These are phyloP conservation scores for Hyaloperonospora brassicae DNA, from an alignment of 352 stramenopile species.

Conservation along the genomic window DNA sequence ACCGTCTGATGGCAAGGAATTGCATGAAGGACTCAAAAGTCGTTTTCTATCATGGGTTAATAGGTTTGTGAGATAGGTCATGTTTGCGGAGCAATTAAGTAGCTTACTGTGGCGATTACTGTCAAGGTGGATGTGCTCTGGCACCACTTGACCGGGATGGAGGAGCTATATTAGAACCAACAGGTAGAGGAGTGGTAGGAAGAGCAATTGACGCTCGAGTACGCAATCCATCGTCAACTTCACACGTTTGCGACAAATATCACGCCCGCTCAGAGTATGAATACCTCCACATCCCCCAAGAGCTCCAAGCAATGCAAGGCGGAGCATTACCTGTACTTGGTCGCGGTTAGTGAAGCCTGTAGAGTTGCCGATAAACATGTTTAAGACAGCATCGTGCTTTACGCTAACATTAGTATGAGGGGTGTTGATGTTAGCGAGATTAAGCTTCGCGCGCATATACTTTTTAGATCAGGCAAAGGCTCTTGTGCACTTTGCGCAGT, in stretches of 20 bases:
- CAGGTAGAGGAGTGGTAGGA: background rate
- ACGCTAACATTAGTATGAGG: conserved; percentile 4
- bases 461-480: background rate
- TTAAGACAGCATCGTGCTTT: background rate
- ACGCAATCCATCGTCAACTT: background rate
- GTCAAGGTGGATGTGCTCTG: background rate
- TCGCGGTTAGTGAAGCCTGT: background rate
- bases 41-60: background rate
- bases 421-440: conserved; percentile 7
- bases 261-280: no score
- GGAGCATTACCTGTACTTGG: background rate
- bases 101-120: background rate
- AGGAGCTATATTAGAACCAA: background rate
- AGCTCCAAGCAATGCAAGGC: background rate
- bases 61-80: background rate
- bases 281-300: background rate
- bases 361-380: conserved; percentile 1
- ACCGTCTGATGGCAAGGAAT: background rate
- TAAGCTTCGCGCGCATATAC: background rate
- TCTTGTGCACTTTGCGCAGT: conserved; percentile 1
- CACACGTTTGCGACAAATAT: background rate
- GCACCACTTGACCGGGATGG: background rate
- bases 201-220: background rate
- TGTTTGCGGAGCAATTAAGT: background rate
- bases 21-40: background rate